These are phyloP conservation scores for Narthecium ossifragum DNA, from an alignment of 106 monocot genomes.

Conservation along the genomic window DNA sequence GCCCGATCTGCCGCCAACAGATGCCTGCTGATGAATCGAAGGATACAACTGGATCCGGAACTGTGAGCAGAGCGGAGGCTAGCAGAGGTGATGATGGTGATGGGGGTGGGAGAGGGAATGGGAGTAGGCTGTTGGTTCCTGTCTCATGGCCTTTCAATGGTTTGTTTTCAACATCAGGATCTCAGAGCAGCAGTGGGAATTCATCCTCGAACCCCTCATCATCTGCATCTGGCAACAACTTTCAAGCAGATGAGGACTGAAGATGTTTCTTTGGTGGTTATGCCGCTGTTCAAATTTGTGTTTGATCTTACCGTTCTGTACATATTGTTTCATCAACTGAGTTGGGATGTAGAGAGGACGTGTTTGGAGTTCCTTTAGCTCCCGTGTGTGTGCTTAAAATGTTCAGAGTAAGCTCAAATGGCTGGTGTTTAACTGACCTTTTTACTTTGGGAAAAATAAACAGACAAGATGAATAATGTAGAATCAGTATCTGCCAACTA, in stretches of 20 bases:
- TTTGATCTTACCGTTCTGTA: slow-evolving; percentile 10
- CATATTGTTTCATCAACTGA: slow-evolving; percentile 1
- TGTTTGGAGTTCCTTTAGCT: too few species aligned
- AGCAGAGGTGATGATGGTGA: neutral
- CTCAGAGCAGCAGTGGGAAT: slow-evolving; percentile 9
- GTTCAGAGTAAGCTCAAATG: too few species aligned
- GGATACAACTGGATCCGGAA: slow-evolving; percentile 2
- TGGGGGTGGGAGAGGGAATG: slow-evolving; percentile 5
- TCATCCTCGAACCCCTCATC: slow-evolving; percentile 10
- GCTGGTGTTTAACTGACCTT: neutral
- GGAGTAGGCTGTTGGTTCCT: neutral
- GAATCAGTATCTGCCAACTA: neutral
- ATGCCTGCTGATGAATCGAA: slow-evolving; percentile 46
- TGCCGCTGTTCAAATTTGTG: slow-evolving; percentile 10
- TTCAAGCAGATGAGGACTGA: neutral
- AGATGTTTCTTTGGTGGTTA: neutral
- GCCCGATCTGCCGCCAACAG: slow-evolving; percentile 82
- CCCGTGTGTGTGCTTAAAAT: neutral
- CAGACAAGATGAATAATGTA: neutral
- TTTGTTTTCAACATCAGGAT: slow-evolving; percentile 25
- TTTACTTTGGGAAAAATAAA: too few species aligned
- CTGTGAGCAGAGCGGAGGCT: neutral
- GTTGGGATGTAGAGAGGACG: neutral
- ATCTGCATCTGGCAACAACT: neutral
- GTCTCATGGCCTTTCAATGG: slow-evolving; percentile 24